Evolutionary conservation across 495 filamentous ascomycete species (phyloP).

Genomic region (Daldinia vernicosa): DNA sequence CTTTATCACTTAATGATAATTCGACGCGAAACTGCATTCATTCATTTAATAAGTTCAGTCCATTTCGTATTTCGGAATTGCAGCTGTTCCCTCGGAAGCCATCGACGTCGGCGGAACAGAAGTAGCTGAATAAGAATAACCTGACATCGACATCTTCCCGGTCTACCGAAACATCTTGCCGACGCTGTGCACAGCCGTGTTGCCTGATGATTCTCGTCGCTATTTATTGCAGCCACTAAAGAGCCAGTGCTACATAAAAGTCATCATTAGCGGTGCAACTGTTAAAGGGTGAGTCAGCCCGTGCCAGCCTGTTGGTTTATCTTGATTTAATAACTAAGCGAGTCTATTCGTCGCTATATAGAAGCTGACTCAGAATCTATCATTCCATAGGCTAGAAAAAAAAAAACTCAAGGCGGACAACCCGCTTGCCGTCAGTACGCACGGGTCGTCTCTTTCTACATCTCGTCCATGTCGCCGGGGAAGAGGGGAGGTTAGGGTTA

Average conservation of each 20-base stretch:
- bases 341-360: slow-evolving; percentile 36
- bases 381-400: slow-evolving; percentile 32
- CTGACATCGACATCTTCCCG: slow-evolving; percentile 4
- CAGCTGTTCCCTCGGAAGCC: slow-evolving; percentile 24
- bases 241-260: slow-evolving; percentile 21
- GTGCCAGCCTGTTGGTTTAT: slow-evolving; percentile 32
- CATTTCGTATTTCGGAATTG: slow-evolving; percentile 14
- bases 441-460: slow-evolving; percentile 16
- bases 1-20: slow-evolving; percentile 17
- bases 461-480: slow-evolving; percentile 35
- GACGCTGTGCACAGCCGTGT: slow-evolving; percentile 31
- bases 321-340: slow-evolving; percentile 11
- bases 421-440: slow-evolving; percentile 28
- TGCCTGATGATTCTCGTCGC: slow-evolving; percentile 29
- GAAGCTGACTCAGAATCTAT: slow-evolving; percentile 48
- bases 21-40: slow-evolving; percentile 29
- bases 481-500: slow-evolving; percentile 27
- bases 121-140: slow-evolving; percentile 22
- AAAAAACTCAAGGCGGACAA: slow-evolving; percentile 34
- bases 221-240: slow-evolving; percentile 34
- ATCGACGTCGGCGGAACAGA: slow-evolving; percentile 9
- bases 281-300: slow-evolving; percentile 44
- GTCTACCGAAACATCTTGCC: slow-evolving; percentile 37
- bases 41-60: slow-evolving; percentile 38
- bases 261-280: slow-evolving; percentile 40